Conservation (phyloP, 345 rosid genomes). For the Eucalyptus tenuipes region DNA sequence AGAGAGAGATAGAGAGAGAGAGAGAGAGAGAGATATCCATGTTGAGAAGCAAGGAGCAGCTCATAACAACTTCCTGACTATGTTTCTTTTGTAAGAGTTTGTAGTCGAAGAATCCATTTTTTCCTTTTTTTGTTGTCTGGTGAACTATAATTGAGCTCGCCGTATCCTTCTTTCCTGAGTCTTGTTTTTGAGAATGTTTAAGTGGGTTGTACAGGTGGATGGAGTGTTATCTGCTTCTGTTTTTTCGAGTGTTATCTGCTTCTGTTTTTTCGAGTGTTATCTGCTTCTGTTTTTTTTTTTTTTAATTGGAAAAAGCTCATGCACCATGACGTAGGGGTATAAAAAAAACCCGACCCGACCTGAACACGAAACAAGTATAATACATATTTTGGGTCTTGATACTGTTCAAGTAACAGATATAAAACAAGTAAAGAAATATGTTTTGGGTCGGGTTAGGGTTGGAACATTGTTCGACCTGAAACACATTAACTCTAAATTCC, state of each 20-base stretch:
- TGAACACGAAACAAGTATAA: too few species aligned
- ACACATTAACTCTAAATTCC: too few species aligned
- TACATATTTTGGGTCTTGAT: too few species aligned
- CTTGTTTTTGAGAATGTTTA: not conserved
- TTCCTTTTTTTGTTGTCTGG: not conserved
- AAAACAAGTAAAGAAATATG: too few species aligned
- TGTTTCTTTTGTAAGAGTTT: not conserved
- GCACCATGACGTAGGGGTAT: not conserved
- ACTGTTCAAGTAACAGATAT: too few species aligned
- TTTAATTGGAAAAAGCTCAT: not conserved
- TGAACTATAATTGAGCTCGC: not conserved
- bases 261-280: too few species aligned
- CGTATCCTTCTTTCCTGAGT: not conserved
- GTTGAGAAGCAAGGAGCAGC: not conserved
- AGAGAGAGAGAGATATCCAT: not conserved
- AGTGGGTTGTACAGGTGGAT: not conserved
- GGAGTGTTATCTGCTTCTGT: not conserved
- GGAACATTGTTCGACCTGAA: too few species aligned
- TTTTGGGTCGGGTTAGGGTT: too few species aligned
- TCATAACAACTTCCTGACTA: not conserved
- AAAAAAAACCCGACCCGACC: too few species aligned
- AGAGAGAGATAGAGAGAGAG: not conserved
- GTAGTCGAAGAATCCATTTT: not conserved
- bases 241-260: too few species aligned
- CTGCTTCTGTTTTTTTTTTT: not conserved